Percentiles rank a stretch among this genome's conserved stretches.
Evolutionary conservation across 108 stramenopile species (phyloP).

Genomic region (Cafeteria roenbergensis): DNA sequence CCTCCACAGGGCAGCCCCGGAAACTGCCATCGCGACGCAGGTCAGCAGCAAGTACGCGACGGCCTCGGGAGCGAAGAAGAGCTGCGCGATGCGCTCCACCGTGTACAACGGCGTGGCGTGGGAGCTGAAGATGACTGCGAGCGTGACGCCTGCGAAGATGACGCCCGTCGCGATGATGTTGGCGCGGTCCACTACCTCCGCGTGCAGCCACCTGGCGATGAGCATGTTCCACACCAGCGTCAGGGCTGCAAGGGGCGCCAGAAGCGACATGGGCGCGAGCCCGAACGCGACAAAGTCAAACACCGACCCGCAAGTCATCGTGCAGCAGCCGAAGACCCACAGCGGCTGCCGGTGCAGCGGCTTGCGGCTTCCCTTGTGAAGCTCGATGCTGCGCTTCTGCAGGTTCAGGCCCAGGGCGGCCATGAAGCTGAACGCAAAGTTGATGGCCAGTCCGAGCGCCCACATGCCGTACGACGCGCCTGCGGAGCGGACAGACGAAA

Average conservation of each 20-base stretch:
- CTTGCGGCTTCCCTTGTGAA: no score
- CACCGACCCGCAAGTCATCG: slow-evolving; percentile 21
- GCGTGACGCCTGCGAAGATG: slow-evolving; percentile 32
- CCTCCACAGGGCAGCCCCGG: neutral
- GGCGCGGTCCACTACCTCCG: slow-evolving; percentile 21
- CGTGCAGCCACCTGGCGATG: slow-evolving; percentile 29
- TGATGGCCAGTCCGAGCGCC: no score
- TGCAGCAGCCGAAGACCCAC: slow-evolving; percentile 27
- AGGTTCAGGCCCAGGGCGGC: no score
- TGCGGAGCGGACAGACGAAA: no score
- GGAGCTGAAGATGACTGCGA: slow-evolving; percentile 30
- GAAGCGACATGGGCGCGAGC: slow-evolving; percentile 37
- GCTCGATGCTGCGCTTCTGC: no score
- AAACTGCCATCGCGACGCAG: slow-evolving; percentile 5
- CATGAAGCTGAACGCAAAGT: no score
- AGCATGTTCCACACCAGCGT: slow-evolving; percentile 36
- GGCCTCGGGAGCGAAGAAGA: slow-evolving; percentile 19
- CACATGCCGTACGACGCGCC: no score
- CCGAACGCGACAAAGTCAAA: slow-evolving; percentile 40
- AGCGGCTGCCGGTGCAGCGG: no score
- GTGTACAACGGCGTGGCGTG: slow-evolving; percentile 27
- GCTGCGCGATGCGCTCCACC: slow-evolving; percentile 18
- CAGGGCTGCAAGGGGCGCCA: slow-evolving; percentile 34
- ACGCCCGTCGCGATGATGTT: slow-evolving; percentile 27
- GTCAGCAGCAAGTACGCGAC: slow-evolving; percentile 19